Conservation (phyloP, 257 asterid genomes). For the Nicotiana tabacum region DNA sequence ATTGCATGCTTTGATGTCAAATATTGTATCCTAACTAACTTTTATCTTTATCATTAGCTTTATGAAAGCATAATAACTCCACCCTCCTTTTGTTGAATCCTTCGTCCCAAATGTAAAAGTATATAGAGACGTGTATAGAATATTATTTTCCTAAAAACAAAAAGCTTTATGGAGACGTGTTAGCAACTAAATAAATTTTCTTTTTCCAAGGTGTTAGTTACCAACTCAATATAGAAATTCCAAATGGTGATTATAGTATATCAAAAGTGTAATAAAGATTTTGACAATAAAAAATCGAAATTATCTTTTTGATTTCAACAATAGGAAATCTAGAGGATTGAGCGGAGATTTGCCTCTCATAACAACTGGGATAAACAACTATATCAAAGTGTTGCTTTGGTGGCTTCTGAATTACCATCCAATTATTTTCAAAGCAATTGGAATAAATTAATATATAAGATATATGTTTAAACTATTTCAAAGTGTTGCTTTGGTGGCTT, state of each 20-base stretch:
- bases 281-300: not conserved
- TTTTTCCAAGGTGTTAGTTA: not conserved
- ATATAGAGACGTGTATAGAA: too few relatives aligned
- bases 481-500: too few relatives aligned
- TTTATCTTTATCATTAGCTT: not conserved
- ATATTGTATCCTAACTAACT: slow-evolving; percentile 5
- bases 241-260: not conserved
- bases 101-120: not conserved
- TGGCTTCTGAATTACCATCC: not conserved
- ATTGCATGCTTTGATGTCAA: slow-evolving; percentile 1
- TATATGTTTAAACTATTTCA: not conserved
- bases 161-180: not conserved
- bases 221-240: not conserved
- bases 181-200: not conserved
- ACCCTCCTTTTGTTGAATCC: not conserved
- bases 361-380: not conserved
- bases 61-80: not conserved
- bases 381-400: not conserved
- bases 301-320: not conserved
- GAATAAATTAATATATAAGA: not conserved
- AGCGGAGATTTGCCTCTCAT: slow-evolving; percentile 23
- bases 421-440: not conserved
- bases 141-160: not conserved
- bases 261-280: not conserved
- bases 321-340: slow-evolving; percentile 23